A percentile compares a stretch with the other conserved stretches of the same genome.
These are phyloP conservation scores for Pichia rugopelliculosa DNA, from an alignment of 805 yeast species.

Conservation along the genomic window DNA sequence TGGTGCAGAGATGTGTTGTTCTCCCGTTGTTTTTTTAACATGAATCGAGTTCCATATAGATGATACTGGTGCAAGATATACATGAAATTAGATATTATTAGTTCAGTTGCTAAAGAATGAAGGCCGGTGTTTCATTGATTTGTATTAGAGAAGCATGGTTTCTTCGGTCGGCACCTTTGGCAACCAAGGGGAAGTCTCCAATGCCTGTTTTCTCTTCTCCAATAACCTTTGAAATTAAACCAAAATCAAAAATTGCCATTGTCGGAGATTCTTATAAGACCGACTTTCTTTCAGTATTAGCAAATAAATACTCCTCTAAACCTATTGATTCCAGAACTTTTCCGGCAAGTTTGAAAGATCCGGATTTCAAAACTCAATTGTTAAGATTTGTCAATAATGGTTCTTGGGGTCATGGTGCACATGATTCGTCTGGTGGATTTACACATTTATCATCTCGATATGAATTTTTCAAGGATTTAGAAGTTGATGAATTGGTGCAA, in stretches of 20 bases:
- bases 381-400: constrained; percentile 32
- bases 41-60: too few relatives aligned
- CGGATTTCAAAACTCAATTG: constrained; percentile 33
- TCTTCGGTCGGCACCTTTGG: background rate
- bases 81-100: too few relatives aligned
- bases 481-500: constrained; percentile 64
- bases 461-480: constrained; percentile 73
- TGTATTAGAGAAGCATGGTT: constrained; percentile 11
- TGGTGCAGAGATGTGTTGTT: background rate
- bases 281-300: constrained; percentile 45
- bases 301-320: constrained; percentile 44
- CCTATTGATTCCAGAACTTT: constrained; percentile 50
- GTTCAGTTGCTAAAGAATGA: too few relatives aligned
- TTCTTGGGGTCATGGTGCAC: constrained; percentile 30
- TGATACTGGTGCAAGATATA: too few relatives aligned
- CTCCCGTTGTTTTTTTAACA: too few relatives aligned
- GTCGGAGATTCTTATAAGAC: constrained; percentile 46
- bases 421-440: constrained; percentile 34
- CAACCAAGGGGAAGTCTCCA: background rate
- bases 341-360: constrained; percentile 44
- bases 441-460: constrained; percentile 86
- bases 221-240: constrained; percentile 31
- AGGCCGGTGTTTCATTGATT: constrained; percentile 2
- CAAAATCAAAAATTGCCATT: constrained; percentile 45
- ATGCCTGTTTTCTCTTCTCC: constrained; percentile 33